Conservation (phyloP, 1,284 basidiomycete species). For the Leccinum fallax region DNA sequence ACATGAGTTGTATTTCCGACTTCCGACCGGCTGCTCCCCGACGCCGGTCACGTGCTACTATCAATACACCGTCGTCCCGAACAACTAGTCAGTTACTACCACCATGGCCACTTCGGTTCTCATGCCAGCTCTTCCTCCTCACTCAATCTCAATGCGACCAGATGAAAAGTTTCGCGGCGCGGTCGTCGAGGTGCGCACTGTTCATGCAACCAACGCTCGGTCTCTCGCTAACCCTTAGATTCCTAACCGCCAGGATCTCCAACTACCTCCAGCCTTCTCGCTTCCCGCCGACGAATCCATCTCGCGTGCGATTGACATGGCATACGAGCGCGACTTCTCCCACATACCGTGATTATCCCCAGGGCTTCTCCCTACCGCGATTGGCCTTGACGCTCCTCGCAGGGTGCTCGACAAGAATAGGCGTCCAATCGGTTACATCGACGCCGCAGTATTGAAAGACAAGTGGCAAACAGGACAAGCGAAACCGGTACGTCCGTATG, state of each 20-base stretch:
- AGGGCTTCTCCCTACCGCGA: neutral
- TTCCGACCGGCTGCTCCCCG: neutral
- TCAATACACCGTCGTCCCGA: neutral
- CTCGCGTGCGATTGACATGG: slow-evolving; percentile 75
- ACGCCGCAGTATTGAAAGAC: slow-evolving; percentile 71
- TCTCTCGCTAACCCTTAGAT: neutral
- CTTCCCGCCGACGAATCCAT: slow-evolving; percentile 73
- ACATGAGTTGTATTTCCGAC: neutral
- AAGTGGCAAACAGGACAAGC: slow-evolving; percentile 77
- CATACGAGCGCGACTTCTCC: slow-evolving; percentile 90
- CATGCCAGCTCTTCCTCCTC: neutral
- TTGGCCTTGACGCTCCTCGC: slow-evolving; percentile 13
- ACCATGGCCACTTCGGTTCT: slow-evolving; percentile 9
- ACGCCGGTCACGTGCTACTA: neutral
- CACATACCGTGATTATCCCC: slow-evolving; percentile 74
- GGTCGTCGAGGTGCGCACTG: slow-evolving; percentile 68
- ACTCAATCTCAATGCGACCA: slow-evolving; percentile 11
- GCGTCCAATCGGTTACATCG: slow-evolving; percentile 80
- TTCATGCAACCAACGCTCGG: slow-evolving; percentile 2
- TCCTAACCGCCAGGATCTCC: slow-evolving; percentile 66
- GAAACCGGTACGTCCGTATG: slow-evolving; percentile 55
- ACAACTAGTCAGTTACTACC: neutral
- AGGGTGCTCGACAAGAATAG: slow-evolving; percentile 77
- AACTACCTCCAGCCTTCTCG: slow-evolving; percentile 88
- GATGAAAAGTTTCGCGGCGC: slow-evolving; percentile 76